Base-by-base conservation (phyloP, 1,284 basidiomycete species). In the Ceratobasidium papillatum region DNA sequence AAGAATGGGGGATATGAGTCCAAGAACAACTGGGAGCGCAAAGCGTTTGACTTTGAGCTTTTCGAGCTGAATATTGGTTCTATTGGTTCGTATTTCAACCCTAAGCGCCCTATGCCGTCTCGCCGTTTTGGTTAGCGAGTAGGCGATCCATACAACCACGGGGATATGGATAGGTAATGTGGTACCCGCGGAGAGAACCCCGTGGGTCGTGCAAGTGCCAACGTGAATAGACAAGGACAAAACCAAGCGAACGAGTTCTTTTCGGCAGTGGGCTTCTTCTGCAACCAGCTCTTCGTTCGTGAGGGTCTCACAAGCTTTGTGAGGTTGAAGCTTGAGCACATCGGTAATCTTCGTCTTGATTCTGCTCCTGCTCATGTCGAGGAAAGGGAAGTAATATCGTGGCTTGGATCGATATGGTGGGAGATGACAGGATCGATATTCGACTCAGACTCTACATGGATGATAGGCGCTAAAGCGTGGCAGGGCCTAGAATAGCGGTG, bases 151-250 rank as follows among this genome's bases (percentile, higher is more conserved):
- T 19, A 69, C 66, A 5, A 69, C 66, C 19, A 69, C 66, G 5
- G 66, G 66, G 8, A 69, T 4, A 22, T 69, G 66, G 12, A 69
- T 17, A 36, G 66, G 66, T 14, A 69, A 38, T 25, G 66, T 58
- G 17, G 52, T 38, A 4, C 66, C 66, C 19, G 52, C 66, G 12
- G 66, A 69, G 22, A 69, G 43, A n/a, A 56, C 66, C 12, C 52
- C 66, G 30, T 69, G 66, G n/a, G 66, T 56, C 12, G 66, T 56
- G 25, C 66, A 69, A 5, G 66, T 58, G 17, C 66, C 66, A 7
- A 69, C 25, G 32, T 69, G 66, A 22, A 69, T 36, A 8, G 52
- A 56, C 36, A 69, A 58, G 36, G 66, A 69, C 11, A 56, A n/a
- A 32, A 69, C 66, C 51, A 69, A 32, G 66, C 66, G 66, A 25